Percentiles rank a stretch among this genome's conserved stretches.
phyloP scores from a whole-genome alignment of 2,329 filamentous ascomycete genomes.

The Xylariaceae sp. region DNA sequence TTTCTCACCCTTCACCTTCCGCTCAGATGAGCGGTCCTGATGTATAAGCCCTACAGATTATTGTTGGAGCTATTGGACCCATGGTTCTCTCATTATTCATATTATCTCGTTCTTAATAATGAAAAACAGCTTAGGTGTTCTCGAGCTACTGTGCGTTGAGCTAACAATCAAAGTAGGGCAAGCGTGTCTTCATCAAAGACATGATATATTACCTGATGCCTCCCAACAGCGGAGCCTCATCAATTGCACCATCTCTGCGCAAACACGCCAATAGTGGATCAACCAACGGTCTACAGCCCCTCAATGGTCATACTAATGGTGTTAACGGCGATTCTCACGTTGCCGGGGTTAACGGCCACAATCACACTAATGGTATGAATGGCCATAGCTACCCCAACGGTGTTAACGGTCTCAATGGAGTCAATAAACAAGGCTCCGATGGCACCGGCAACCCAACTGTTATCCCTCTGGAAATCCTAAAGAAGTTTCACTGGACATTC shows the following conservation, averaged over 20 bases:
- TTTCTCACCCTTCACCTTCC: background rate
- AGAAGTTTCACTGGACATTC: constrained; percentile 92
- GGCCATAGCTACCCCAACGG: constrained; percentile 6
- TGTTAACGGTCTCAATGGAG: constrained; percentile 19
- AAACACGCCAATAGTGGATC: constrained; percentile 51
- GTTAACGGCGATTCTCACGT: constrained; percentile 10
- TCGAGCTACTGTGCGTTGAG: constrained; percentile 45
- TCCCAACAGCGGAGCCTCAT: constrained; percentile 70
- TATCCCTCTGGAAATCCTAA: constrained; percentile 75
- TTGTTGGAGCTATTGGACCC: no score
- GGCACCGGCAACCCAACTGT: constrained; percentile 85
- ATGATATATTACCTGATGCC: constrained; percentile 93
- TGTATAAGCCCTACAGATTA: no score
- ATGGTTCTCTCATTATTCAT: no score
- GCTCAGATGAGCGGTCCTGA: no score
- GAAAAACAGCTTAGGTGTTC: background rate
- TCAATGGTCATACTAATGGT: constrained; percentile 15
- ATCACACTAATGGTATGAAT: constrained; percentile 28
- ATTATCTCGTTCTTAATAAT: no score
- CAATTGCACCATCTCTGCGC: constrained; percentile 81
- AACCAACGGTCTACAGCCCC: constrained; percentile 27
- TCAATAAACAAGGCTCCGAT: constrained; percentile 35
- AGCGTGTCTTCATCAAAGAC: constrained; percentile 97
- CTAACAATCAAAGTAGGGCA: constrained; percentile 64
- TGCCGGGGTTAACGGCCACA: background rate